These are phyloP conservation scores for Cercospora brassicicola DNA, from an alignment of 2,329 filamentous ascomycete genomes.

Conservation along the genomic window DNA sequence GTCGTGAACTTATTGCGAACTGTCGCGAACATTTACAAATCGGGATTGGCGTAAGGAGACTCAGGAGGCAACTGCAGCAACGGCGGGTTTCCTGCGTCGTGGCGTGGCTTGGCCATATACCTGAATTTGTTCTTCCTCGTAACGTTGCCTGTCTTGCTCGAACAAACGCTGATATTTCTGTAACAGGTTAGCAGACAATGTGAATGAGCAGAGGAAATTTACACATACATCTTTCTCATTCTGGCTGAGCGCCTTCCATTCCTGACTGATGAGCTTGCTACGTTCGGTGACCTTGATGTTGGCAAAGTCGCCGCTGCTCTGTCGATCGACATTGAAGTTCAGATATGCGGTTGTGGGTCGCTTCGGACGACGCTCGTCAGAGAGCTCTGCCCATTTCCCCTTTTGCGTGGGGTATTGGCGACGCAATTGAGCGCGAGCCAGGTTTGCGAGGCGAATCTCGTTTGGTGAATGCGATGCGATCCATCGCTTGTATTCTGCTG, in stretches of 20 bases:
- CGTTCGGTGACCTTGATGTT: slow-evolving; percentile 46
- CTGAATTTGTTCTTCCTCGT: slow-evolving; percentile 12
- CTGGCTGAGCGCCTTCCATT: slow-evolving; percentile 52
- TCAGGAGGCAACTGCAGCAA: slow-evolving; percentile 2
- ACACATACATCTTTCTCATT: slow-evolving; percentile 50
- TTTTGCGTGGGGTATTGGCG: slow-evolving; percentile 18
- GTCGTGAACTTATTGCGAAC: not conserved
- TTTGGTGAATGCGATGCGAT: slow-evolving; percentile 56
- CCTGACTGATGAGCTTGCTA: slow-evolving; percentile 44
- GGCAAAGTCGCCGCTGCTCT: slow-evolving; percentile 52
- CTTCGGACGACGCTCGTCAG: slow-evolving; percentile 58
- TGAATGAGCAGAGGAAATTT: not conserved
- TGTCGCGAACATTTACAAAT: slow-evolving; percentile 1
- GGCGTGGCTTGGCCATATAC: not conserved
- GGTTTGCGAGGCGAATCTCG: slow-evolving; percentile 61
- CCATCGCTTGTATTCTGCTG: slow-evolving; percentile 54
- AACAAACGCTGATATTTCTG: slow-evolving; percentile 25
- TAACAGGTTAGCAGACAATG: not conserved
- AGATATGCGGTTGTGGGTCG: slow-evolving; percentile 42
- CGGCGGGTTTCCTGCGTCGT: not conserved
- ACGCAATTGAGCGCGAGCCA: slow-evolving; percentile 50
- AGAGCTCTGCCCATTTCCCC: slow-evolving; percentile 40
- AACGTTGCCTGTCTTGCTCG: slow-evolving; percentile 18
- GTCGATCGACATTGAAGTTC: slow-evolving; percentile 50
- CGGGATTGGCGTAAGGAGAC: not conserved